These are phyloP conservation scores for Phytophthora capsici DNA, from an alignment of 352 stramenopile genomes.

Conservation along the genomic window DNA sequence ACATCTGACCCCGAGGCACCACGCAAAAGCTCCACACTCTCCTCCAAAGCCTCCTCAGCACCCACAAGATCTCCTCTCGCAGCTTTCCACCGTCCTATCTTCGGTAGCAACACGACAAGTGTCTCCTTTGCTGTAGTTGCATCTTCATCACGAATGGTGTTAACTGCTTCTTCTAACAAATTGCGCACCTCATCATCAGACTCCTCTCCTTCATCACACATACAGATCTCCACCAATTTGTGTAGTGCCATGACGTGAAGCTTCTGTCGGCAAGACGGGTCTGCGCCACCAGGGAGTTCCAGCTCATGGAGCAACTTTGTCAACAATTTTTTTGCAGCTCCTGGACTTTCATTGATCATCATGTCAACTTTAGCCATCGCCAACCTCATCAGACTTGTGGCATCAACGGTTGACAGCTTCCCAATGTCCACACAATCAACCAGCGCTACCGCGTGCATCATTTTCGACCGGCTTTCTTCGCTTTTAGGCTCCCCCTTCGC, in stretches of 20 bases:
- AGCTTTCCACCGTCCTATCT: slow-evolving; percentile 40
- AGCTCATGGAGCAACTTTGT: slow-evolving; percentile 38
- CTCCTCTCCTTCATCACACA: slow-evolving; percentile 27
- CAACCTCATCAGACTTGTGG: slow-evolving; percentile 40
- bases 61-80: slow-evolving; percentile 31
- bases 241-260: slow-evolving; percentile 27
- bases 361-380: slow-evolving; percentile 53
- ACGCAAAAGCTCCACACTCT: slow-evolving; percentile 37
- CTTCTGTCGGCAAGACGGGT: slow-evolving; percentile 30
- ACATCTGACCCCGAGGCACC: slow-evolving; percentile 7
- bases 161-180: slow-evolving; percentile 37
- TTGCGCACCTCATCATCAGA: slow-evolving; percentile 35
- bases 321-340: slow-evolving; percentile 36
- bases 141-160: slow-evolving; percentile 28
- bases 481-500: not conserved
- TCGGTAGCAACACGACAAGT: slow-evolving; percentile 36
- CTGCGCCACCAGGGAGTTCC: slow-evolving; percentile 20
- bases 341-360: slow-evolving; percentile 11
- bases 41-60: slow-evolving; percentile 42
- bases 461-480: slow-evolving; percentile 4
- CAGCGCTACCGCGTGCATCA: slow-evolving; percentile 47
- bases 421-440: slow-evolving; percentile 47
- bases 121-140: not conserved
- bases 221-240: slow-evolving; percentile 37
- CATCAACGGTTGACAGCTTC: slow-evolving; percentile 39